Base-by-base conservation (phyloP, 495 filamentous ascomycete species). In the Annulohypoxylon stygium region DNA sequence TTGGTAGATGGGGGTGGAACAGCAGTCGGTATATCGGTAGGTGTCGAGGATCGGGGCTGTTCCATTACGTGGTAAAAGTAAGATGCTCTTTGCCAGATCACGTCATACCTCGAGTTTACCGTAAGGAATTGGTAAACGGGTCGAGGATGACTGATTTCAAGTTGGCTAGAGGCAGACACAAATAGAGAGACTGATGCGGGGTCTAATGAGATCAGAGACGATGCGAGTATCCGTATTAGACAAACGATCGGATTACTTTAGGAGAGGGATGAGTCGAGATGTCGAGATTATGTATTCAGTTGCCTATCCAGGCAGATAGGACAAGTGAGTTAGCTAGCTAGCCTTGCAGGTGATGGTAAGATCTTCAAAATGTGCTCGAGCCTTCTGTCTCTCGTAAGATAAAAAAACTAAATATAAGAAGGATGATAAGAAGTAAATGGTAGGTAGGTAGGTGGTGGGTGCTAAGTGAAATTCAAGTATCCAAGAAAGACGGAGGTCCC, bases 41-140 rank as follows among this genome's bases (percentile, higher is more conserved):
- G 65, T 63, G 65, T 76, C 59, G 70, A 69, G 25, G 53, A 54
- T 61, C 48, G 63, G 67, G 72, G 81, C 78, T 76, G 70, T 83
- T 85, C 83, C 84, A 86, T 86, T 63, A 83, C 82, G 81, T 76
- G 73, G 73, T 70, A 75, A 58, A 58, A 75, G 60, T 73, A 67
- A 65, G 73, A 78, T 80, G 80, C 74, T 72, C 76, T 75, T 65
- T 67, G 67, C 64, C 57, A 67, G 68, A 76, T 78, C 76, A 81
- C 78, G 79, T 76, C 78, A 80, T 78, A 74, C 67, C 75, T 73
- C 73, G 61, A 76, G 69, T 67, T 69, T 75, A 78, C 77, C 75
- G 69, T 30, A 43, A 39, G 14, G 33, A 7, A 58, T n/a, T 62
- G 73, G 76, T 66, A 74, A 71, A 72, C 55, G 71, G 61, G 68